A percentile compares a stretch with the other conserved stretches of the same genome.
Evolutionary conservation across 371 early-diverging fungal species (phyloP).

Genomic region (Zychaea mexicana): DNA sequence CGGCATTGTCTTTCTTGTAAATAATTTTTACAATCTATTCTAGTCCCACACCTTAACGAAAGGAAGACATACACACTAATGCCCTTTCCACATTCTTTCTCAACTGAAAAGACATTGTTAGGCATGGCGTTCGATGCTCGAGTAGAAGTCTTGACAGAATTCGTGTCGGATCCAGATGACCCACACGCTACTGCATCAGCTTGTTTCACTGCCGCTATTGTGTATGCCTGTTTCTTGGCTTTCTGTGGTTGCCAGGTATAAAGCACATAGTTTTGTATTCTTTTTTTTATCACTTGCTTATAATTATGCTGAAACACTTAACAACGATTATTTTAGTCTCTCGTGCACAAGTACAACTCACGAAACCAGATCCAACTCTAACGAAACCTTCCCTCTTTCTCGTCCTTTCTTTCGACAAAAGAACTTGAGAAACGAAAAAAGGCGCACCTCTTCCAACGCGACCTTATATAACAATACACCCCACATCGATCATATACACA

Average conservation of each 20-base stretch:
- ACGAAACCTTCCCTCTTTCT: not conserved
- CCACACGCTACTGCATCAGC: slow-evolving; percentile 65
- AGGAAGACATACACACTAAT: too few relatives aligned
- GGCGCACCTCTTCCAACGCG: too few relatives aligned
- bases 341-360: slow-evolving; percentile 53
- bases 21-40: not conserved
- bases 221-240: slow-evolving; percentile 69
- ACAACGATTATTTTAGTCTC: slow-evolving; percentile 17
- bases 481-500: too few relatives aligned
- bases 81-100: too few relatives aligned
- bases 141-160: slow-evolving; percentile 66
- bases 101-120: slow-evolving; percentile 60
- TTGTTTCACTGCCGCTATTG: slow-evolving; percentile 69
- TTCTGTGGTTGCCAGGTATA: slow-evolving; percentile 72
- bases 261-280: not conserved
- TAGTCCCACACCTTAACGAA: too few relatives aligned
- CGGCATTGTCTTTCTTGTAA: slow-evolving; percentile 38
- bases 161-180: slow-evolving; percentile 63
- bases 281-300: not conserved
- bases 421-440: too few relatives aligned
- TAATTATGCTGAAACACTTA: not conserved
- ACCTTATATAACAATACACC: too few relatives aligned
- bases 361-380: slow-evolving; percentile 55
- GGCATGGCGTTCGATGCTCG: slow-evolving; percentile 67
- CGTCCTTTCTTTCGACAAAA: too few relatives aligned